Base-by-base conservation (phyloP, 1,284 basidiomycete genomes). In the Omphalotus olearius region DNA sequence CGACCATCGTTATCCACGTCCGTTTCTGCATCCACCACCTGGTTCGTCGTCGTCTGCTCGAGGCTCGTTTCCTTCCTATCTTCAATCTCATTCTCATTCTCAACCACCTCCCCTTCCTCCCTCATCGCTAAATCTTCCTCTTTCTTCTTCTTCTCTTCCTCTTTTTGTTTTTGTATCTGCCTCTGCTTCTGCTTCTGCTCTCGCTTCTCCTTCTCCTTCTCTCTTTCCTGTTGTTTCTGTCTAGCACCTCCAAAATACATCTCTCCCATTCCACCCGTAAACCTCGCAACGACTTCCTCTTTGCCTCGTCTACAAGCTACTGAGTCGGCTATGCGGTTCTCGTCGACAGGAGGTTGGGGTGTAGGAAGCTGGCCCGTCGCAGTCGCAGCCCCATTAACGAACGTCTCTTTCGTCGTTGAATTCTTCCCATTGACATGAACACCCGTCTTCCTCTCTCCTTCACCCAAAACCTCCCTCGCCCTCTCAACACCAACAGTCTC, bases 231-330 rank as follows among this genome's bases (percentile, higher is more conserved):
- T 45, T 53, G 53, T 40, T 42, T 41, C 56, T 52, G 41, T 23
- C 35, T 46, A 43, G 45, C 53, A 33, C 37, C 59, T 52, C 62
- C 63, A 53, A 65, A 66, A 52, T 69, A 72, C 53, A 61, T 60
- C 59, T 78, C 74, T 1, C 78, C 76, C 64, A 68, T 69, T 14
- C 76, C 77, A 43, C 77, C 76, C 17, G 75, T 64, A 57, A 80
- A 79, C 47, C 78, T 65, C n/a, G 69, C 73, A 7, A 76, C 71
- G 57, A 75, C 71, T 65, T 63, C 78, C 64, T 65, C 74, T 59
- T 57, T 71, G 57, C 57, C 63, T 55, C 64, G 56, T 20, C 51
- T 47, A 3, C 48, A 55, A 18, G 38, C 51, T 9, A 58, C 60
- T 26, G 50, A 44, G 35, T 59, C 16, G 10, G 18, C n/a, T 16